Conservation (phyloP, 495 filamentous ascomycete species). For the Aspergillus olivimuriae region DNA sequence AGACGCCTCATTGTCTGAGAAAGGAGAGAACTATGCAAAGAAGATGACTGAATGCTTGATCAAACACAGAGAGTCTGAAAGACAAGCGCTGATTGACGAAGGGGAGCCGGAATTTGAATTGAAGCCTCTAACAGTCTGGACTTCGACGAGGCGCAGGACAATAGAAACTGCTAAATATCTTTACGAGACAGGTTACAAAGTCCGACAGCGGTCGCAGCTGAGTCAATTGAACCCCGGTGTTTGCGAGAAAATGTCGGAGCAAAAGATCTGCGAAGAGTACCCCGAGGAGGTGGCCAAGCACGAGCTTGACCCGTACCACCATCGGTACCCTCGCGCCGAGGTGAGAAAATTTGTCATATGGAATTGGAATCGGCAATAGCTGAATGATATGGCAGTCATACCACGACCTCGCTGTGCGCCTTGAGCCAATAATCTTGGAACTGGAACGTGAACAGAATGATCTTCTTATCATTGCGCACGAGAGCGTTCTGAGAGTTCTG, state of each 20-base stretch:
- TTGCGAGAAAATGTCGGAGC: constrained; percentile 84
- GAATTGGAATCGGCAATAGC: not conserved
- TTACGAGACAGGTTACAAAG: constrained; percentile 68
- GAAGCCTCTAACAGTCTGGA: constrained; percentile 87
- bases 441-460: constrained; percentile 96
- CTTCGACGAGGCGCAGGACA: constrained; percentile 81
- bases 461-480: constrained; percentile 94
- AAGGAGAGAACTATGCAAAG: constrained; percentile 78
- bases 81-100: constrained; percentile 56
- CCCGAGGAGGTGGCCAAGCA: constrained; percentile 90
- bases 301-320: constrained; percentile 92
- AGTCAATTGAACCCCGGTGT: constrained; percentile 95
- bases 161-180: constrained; percentile 86
- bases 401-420: constrained; percentile 92
- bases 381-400: constrained; percentile 61
- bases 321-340: constrained; percentile 92
- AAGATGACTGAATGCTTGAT: constrained; percentile 82
- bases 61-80: constrained; percentile 74
- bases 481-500: constrained; percentile 89
- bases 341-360: constrained; percentile 39
- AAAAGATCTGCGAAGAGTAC: constrained; percentile 69
- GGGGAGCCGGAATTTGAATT: constrained; percentile 63
- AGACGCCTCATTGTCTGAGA: constrained; percentile 74
- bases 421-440: constrained; percentile 98
- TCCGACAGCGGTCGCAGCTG: constrained; percentile 89